Conservation (phyloP, 2,329 filamentous ascomycete genomes). For the Elsinoe ampelina region DNA sequence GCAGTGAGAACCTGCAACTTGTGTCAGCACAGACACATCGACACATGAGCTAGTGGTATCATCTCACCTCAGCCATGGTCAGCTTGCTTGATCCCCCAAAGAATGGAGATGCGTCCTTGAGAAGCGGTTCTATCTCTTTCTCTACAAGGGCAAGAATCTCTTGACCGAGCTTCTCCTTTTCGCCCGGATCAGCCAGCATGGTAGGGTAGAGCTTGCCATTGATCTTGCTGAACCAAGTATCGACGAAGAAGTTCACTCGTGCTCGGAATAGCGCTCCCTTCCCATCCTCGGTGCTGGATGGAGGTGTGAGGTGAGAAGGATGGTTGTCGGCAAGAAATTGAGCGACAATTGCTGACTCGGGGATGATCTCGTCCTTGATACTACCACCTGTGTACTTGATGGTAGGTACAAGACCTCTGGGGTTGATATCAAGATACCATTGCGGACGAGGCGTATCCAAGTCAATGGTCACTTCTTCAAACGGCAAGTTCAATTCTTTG, state of each 20-base stretch:
- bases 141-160: conserved; percentile 48
- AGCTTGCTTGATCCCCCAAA: conserved; percentile 42
- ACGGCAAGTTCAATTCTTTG: conserved; percentile 28
- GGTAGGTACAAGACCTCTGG: conserved; percentile 65
- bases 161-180: conserved; percentile 38
- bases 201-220: conserved; percentile 39
- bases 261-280: conserved; percentile 55
- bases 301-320: conserved; percentile 54
- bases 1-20: conserved; percentile 29
- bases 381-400: conserved; percentile 48
- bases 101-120: conserved; percentile 41
- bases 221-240: conserved; percentile 58
- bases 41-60: neutral
- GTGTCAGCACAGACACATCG: conserved; percentile 25
- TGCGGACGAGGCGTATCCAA: conserved; percentile 51
- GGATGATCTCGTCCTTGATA: conserved; percentile 51
- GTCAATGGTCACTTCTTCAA: conserved; percentile 48
- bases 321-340: conserved; percentile 62
- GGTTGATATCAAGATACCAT: conserved; percentile 70
- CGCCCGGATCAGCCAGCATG: conserved; percentile 39
- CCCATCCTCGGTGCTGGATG: conserved; percentile 42
- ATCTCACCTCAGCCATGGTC: conserved; percentile 62
- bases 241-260: conserved; percentile 61
- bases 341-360: conserved; percentile 63
- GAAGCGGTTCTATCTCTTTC: conserved; percentile 65